These are phyloP conservation scores for Digitaria exilis DNA, from an alignment of 202 grass and related monocot genomes.

Conservation along the genomic window DNA sequence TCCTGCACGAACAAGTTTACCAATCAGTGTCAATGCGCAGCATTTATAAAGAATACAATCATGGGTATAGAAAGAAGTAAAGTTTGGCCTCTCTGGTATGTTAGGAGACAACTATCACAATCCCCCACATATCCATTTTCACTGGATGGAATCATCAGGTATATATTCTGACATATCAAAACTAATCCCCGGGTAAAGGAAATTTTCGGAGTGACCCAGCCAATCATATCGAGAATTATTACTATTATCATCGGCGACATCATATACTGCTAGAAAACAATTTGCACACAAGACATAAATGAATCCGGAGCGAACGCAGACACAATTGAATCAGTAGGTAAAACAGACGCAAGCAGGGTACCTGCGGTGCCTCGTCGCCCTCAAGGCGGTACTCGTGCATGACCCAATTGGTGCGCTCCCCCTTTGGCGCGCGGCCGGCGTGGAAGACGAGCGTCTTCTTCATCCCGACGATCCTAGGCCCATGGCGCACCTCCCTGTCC, in stretches of 20 bases:
- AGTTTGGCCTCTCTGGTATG: not conserved
- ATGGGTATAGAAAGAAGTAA: slow-evolving; percentile 10
- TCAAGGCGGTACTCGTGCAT: slow-evolving; percentile 99
- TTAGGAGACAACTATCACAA: not conserved
- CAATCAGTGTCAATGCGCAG: not conserved
- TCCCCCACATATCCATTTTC: not conserved
- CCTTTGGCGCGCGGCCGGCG: slow-evolving; percentile 76
- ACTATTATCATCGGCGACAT: not conserved
- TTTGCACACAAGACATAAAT: not conserved
- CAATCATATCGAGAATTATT: not conserved
- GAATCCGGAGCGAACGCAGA: not conserved
- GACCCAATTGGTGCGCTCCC: slow-evolving; percentile 95
- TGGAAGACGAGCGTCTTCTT: slow-evolving; percentile 99
- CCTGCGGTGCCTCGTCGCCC: slow-evolving; percentile 56
- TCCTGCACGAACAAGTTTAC: slow-evolving; percentile 48
- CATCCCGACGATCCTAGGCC: slow-evolving; percentile 58
- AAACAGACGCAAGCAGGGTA: not conserved
- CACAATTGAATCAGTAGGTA: not conserved
- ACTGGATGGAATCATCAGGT: slow-evolving; percentile 3
- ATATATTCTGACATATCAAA: not conserved
- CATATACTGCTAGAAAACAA: not conserved
- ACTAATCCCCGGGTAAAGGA: not conserved
- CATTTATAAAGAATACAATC: not conserved
- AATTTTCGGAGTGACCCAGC: not conserved
- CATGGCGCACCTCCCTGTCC: slow-evolving; percentile 76